Conservation (phyloP, 179 eudicot genomes). For the Carnegiea gigantea region DNA sequence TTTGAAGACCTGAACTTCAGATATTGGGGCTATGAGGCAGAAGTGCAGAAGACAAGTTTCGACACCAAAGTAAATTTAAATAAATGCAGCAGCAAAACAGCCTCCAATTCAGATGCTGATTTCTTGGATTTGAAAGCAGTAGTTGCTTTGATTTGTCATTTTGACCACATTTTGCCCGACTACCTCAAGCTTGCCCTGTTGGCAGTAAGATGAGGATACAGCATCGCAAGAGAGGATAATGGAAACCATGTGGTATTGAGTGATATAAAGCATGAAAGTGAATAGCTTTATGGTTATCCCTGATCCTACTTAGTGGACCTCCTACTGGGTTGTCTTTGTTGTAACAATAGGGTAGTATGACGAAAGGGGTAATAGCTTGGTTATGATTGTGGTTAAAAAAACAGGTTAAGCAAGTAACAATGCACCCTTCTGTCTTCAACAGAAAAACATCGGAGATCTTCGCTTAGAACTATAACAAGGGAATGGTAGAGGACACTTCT, state of each 20-base stretch:
- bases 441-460: not conserved
- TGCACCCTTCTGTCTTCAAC: not conserved
- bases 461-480: not conserved
- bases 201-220: not conserved
- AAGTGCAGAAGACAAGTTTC: too few species aligned
- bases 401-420: not conserved
- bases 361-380: not conserved
- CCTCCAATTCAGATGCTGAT: not conserved
- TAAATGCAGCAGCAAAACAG: not conserved
- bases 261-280: too few species aligned
- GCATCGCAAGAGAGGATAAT: not conserved
- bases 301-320: not conserved
- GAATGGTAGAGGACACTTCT: not conserved
- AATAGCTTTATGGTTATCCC: too few species aligned
- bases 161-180: not conserved
- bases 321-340: not conserved
- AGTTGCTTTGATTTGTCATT: not conserved
- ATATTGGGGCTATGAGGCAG: too few species aligned
- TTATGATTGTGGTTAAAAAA: not conserved
- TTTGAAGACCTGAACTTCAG: too few species aligned
- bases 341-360: not conserved
- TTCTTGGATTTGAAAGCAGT: not conserved
- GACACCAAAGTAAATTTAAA: not conserved
- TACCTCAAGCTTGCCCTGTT: not conserved
- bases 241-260: not conserved